These are phyloP conservation scores for Cairneyella variabilis DNA, from an alignment of 495 filamentous ascomycete species.

Conservation along the genomic window DNA sequence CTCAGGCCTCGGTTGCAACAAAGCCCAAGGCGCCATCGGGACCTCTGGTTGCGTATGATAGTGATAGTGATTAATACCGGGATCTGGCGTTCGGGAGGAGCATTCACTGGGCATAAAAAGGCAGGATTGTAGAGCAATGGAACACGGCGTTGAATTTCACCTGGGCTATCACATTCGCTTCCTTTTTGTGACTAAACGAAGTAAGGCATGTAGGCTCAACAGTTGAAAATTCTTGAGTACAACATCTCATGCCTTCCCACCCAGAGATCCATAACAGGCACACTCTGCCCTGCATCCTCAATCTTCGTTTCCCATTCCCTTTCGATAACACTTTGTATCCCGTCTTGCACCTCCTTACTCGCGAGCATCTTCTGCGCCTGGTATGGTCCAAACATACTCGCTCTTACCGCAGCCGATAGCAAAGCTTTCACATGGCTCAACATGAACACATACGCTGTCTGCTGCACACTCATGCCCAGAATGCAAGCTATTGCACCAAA, in stretches of 20 bases:
- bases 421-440: conserved; percentile 86
- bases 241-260: conserved; percentile 90
- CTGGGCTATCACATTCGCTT: no score
- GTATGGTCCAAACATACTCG: conserved; percentile 88
- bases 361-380: conserved; percentile 83
- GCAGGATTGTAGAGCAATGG: no score
- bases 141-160: no score
- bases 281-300: conserved; percentile 80
- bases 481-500: conserved; percentile 74
- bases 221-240: conserved; percentile 95
- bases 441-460: conserved; percentile 77
- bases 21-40: conserved; percentile 50
- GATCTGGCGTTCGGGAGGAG: conserved; percentile 9
- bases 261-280: conserved; percentile 90
- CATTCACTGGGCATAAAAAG: neutral
- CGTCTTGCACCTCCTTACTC: conserved; percentile 53
- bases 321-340: conserved; percentile 58
- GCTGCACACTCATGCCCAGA: conserved; percentile 37
- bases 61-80: conserved; percentile 67
- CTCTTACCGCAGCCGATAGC: conserved; percentile 82
- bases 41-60: conserved; percentile 84
- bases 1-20: conserved; percentile 44
- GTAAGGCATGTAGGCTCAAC: conserved; percentile 27
- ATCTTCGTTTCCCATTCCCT: conserved; percentile 52
- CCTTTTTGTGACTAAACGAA: neutral